phyloP scores from a whole-genome alignment of 257 asterid genomes.

The Coffea eugenioides region DNA sequence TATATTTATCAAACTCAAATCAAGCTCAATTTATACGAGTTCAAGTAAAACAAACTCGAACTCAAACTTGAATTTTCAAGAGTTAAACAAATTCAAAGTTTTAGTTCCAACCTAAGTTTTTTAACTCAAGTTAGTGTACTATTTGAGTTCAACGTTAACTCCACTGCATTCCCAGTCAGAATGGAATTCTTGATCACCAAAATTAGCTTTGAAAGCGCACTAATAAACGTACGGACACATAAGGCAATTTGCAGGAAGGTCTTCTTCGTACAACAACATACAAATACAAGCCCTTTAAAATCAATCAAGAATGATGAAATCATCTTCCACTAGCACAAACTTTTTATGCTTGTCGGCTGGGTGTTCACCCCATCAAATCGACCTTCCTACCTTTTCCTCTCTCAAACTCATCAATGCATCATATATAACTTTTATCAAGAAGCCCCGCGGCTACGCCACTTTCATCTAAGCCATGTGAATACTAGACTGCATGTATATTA shows the following conservation, averaged over 20 bases:
- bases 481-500: conserved; percentile 22
- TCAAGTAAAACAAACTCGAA: no score
- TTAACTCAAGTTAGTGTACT: no score
- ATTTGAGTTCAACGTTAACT: no score
- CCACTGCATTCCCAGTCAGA: no score
- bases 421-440: conserved; percentile 8
- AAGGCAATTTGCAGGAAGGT: conserved; percentile 7
- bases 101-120: no score
- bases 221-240: conserved; percentile 14
- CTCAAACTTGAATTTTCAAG: no score
- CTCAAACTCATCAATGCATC: background rate
- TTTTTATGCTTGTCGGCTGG: conserved; percentile 51
- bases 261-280: conserved; percentile 18
- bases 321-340: conserved; percentile 44
- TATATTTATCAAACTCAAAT: no score
- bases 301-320: conserved; percentile 30
- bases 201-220: background rate
- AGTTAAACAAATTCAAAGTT: no score
- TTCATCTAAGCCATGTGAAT: conserved; percentile 40
- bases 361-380: conserved; percentile 41
- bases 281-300: conserved; percentile 21
- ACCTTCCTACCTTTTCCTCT: conserved; percentile 11
- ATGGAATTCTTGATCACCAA: no score
- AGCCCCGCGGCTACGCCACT: conserved; percentile 28
- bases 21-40: no score